These are phyloP conservation scores for Coniferiporia weirii DNA, from an alignment of 1,284 basidiomycete genomes.

Conservation along the genomic window DNA sequence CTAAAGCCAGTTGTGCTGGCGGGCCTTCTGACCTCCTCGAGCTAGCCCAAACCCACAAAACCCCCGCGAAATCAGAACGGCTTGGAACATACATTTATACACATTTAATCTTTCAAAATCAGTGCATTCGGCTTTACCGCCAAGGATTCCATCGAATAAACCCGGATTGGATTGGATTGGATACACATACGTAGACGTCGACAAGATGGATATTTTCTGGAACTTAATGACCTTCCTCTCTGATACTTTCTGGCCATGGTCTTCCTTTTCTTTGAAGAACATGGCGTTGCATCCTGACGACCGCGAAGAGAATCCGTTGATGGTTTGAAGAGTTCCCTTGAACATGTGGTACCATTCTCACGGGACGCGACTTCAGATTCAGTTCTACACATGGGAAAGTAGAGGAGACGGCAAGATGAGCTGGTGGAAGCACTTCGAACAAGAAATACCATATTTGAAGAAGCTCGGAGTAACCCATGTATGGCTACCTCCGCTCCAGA, in stretches of 20 bases:
- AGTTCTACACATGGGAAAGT: slow-evolving; percentile 82
- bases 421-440: slow-evolving; percentile 83
- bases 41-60: too few species aligned
- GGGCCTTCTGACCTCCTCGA: too few species aligned
- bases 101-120: too few species aligned
- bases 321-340: slow-evolving; percentile 38
- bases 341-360: not conserved
- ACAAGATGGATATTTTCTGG: slow-evolving; percentile 19
- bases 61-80: too few species aligned
- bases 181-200: too few species aligned
- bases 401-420: slow-evolving; percentile 47
- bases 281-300: slow-evolving; percentile 55
- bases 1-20: too few species aligned
- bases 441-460: slow-evolving; percentile 63
- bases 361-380: slow-evolving; percentile 44
- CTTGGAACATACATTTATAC: too few species aligned
- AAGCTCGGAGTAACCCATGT: slow-evolving; percentile 80
- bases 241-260: slow-evolving; percentile 23
- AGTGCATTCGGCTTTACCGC: not conserved
- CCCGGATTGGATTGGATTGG: too few species aligned
- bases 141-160: not conserved
- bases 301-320: slow-evolving; percentile 49
- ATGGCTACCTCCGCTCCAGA: slow-evolving; percentile 77
- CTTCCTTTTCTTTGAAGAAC: slow-evolving; percentile 40
- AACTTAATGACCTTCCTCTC: slow-evolving; percentile 23